Evolutionary conservation across 192 early-diverging fungal species (phyloP).

Genomic region (Gonapodya sp.): DNA sequence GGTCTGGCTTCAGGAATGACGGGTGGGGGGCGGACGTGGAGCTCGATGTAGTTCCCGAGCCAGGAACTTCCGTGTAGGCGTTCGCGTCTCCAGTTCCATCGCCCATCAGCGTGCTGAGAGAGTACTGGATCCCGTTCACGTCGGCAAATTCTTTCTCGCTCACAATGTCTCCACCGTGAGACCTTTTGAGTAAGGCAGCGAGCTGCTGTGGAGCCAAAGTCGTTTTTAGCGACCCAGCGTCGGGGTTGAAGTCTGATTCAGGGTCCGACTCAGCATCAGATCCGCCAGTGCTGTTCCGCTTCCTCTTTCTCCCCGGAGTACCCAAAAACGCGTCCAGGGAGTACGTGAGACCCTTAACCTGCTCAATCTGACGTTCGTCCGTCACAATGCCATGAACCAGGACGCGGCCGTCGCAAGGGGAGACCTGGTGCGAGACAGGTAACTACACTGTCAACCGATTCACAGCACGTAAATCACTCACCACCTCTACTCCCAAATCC

Average conservation of each 20-base stretch:
- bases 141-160: conserved; percentile 78
- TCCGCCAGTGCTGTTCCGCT: too few species aligned
- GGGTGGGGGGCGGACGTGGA: conserved; percentile 12
- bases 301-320: too few species aligned
- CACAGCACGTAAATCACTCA: conserved; percentile 22
- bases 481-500: conserved; percentile 52
- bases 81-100: conserved; percentile 17
- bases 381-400: conserved; percentile 80
- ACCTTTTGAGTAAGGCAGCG: not conserved
- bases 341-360: conserved; percentile 92
- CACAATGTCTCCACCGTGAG: conserved; percentile 50
- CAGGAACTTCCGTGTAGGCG: not conserved
- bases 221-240: not conserved
- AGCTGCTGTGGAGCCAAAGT: not conserved
- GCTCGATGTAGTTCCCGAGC: conserved; percentile 5
- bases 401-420: conserved; percentile 85
- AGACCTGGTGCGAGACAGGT: conserved; percentile 34
- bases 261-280: not conserved
- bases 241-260: not conserved
- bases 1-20: conserved; percentile 38
- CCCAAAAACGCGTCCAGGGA: conserved; percentile 81
- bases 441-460: too few species aligned
- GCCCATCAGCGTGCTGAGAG: conserved; percentile 65
- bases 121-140: conserved; percentile 77
- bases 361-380: conserved; percentile 66